These are phyloP conservation scores for Malus hybrid DNA, from an alignment of 331 rosid genomes.

Conservation along the genomic window DNA sequence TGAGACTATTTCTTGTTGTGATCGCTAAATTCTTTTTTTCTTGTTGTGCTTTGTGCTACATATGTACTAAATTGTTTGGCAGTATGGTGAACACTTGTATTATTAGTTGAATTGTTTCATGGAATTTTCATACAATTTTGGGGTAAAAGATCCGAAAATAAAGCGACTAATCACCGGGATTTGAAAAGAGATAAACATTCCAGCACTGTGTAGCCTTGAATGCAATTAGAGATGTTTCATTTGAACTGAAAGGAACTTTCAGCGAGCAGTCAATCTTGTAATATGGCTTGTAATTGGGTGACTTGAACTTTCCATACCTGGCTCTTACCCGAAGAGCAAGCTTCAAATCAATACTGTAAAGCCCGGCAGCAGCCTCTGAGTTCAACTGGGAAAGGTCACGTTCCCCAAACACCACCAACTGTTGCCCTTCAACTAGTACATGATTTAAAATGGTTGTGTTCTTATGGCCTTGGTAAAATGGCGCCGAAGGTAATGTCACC, in stretches of 20 bases:
- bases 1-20: too few relatives aligned
- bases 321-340: constrained; percentile 33
- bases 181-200: not conserved
- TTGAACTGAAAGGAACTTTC: constrained; percentile 22
- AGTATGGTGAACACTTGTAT: too few relatives aligned
- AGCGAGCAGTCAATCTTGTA: constrained; percentile 12
- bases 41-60: too few relatives aligned
- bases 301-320: constrained; percentile 15
- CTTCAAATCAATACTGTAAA: constrained; percentile 40
- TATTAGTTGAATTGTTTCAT: too few relatives aligned
- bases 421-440: constrained; percentile 27
- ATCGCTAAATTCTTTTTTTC: too few relatives aligned
- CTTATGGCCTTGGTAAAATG: constrained; percentile 40
- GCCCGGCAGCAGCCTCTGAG: constrained; percentile 23
- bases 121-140: too few relatives aligned
- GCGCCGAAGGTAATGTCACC: not conserved
- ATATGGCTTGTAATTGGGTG: constrained; percentile 1
- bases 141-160: too few relatives aligned
- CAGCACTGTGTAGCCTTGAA: constrained; percentile 16
- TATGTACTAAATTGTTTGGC: too few relatives aligned
- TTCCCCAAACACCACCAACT: constrained; percentile 2
- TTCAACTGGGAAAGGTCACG: constrained; percentile 12
- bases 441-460: constrained; percentile 30
- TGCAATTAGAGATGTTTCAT: not conserved
- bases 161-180: not conserved